Evolutionary conservation across 805 yeast genomes (phyloP).

Genomic region (Lachancea sp.): DNA sequence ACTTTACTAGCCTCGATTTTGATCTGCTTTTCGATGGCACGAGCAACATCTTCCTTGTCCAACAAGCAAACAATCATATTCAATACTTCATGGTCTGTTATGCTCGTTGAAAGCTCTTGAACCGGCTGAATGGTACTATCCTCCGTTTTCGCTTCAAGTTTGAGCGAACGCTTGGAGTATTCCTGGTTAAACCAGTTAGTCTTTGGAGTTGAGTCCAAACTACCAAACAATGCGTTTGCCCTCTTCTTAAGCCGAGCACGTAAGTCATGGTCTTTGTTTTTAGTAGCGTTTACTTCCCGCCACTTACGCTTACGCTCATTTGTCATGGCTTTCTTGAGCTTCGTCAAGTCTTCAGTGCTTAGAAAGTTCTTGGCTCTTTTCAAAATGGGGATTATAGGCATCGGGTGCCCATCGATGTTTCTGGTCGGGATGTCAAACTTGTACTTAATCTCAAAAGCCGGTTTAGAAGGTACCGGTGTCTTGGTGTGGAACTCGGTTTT

Average conservation of each 20-base stretch:
- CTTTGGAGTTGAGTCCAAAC: constrained; percentile 45
- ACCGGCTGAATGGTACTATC: constrained; percentile 5
- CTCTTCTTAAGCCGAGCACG: constrained; percentile 70
- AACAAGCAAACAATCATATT: constrained; percentile 26
- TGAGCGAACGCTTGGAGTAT: constrained; percentile 51
- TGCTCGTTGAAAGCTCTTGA: constrained; percentile 12
- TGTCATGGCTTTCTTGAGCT: constrained; percentile 23
- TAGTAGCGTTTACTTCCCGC: constrained; percentile 53
- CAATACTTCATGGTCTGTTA: constrained; percentile 27
- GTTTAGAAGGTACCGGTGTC: background rate
- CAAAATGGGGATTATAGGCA: constrained; percentile 13
- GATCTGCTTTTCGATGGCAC: constrained; percentile 23
- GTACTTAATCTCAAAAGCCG: constrained; percentile 1
- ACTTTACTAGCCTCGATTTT: constrained; percentile 16
- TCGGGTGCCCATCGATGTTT: constrained; percentile 7
- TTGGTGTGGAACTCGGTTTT: background rate
- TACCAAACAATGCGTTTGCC: constrained; percentile 64
- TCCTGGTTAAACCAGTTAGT: constrained; percentile 71
- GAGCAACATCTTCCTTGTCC: constrained; percentile 25
- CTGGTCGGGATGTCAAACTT: constrained; percentile 9
- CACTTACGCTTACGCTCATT: constrained; percentile 32
- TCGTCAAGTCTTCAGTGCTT: constrained; percentile 16
- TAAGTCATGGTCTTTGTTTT: constrained; percentile 84
- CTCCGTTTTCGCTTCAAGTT: constrained; percentile 12
- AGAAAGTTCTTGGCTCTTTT: constrained; percentile 22